Evolutionary conservation across 495 filamentous ascomycete species (phyloP), one percentile per base, ranked within the genome.

Genomic region (Talaromyces wortmannii): DNA sequence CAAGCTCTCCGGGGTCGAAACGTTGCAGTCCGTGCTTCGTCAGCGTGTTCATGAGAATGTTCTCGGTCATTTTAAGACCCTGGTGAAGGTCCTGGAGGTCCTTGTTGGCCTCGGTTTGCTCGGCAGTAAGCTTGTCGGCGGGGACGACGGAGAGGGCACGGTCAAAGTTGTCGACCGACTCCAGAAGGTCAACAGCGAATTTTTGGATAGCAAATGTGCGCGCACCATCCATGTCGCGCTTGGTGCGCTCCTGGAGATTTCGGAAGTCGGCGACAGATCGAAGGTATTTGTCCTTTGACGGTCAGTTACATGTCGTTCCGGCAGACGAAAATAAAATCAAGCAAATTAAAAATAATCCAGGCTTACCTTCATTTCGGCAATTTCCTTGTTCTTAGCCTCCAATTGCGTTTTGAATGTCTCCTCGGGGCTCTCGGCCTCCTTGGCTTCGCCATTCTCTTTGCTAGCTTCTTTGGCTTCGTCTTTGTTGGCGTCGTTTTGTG

Each of bases 121-220:
- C 45, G 43, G 79, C 62, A 16, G 67, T 71, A 58, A 95, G 79
- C 70, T 86, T 86, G 29, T 89, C 86, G 45, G 79, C 64, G 44
- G 90, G 85, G 52, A 97, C 94, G 53, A 83, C 87, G 49, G 75
- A 61, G 42, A 98, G 81, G 48, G 94, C 94, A 57, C 91, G 90
- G 71, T 98, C 94, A 50, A 98, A 84, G 79, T 97, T 98, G 77
- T 98, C 94, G 67, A 98, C 84, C 63, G 79, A 85, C 62, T 97
- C 94, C 52, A 98, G 80, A 43, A 98, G 85, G 72, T 98, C 94
- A 67, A 87, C 85, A 65, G 92, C 90, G 74, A 98, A 98, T 52
- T 84, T 82, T 68, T 96, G 90, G 67, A 98, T 91, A 55, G 95
- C 95, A 62, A 92, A 98, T 75, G 95, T 89, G 57, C 84, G 86